These are phyloP conservation scores for Aspergillus arachidicola DNA, from an alignment of 2,329 filamentous ascomycete species.

Conservation along the genomic window DNA sequence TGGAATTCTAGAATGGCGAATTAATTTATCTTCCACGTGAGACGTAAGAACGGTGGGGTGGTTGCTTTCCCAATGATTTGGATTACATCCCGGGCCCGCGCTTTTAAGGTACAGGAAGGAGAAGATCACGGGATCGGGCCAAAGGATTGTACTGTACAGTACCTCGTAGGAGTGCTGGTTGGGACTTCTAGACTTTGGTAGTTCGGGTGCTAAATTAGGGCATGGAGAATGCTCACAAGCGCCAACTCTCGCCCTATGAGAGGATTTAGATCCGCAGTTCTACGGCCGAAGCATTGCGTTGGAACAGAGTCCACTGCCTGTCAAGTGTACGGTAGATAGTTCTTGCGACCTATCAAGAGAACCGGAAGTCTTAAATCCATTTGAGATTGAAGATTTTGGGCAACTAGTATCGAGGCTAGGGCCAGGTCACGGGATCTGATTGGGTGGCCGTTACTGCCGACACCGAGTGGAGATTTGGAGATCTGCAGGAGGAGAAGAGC, in stretches of 20 bases:
- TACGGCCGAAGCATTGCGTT: background rate
- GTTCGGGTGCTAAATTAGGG: background rate
- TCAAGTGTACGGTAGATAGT: background rate
- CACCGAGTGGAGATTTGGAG: background rate
- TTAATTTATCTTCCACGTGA: background rate
- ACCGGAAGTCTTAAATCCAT: background rate
- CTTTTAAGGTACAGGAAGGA: background rate
- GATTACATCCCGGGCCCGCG: background rate
- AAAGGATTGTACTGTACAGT: background rate
- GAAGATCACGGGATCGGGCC: background rate
- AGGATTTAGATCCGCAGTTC: background rate
- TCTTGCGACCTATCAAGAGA: background rate
- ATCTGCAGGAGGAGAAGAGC: background rate
- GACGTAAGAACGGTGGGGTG: background rate
- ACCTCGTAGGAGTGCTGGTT: background rate
- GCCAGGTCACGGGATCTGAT: background rate
- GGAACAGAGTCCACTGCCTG: background rate
- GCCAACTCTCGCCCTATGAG: background rate
- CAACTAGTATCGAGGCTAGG: slow-evolving; percentile 1
- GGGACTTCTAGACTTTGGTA: background rate
- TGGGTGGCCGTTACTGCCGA: background rate
- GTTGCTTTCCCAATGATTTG: background rate
- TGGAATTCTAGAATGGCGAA: background rate
- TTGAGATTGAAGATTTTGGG: background rate
- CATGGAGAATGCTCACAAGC: background rate